Evolutionary conservation across 2,329 filamentous ascomycete genomes (phyloP), one percentile per base, ranked within the genome.

Genomic region (Beauveria caledonica): DNA sequence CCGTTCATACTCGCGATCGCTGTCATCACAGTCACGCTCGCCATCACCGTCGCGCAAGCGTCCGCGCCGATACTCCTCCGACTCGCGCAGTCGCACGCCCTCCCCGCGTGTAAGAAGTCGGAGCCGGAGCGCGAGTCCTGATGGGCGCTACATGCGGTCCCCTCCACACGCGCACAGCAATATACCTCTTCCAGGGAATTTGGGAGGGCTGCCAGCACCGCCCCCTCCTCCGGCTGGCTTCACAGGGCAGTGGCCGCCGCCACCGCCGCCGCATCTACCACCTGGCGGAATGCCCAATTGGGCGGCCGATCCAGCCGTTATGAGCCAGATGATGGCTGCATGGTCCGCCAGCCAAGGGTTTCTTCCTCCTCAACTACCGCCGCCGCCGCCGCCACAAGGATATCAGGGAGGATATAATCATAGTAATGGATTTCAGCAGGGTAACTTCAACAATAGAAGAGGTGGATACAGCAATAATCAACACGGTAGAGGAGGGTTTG

Each of bases 231-330:
- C 72, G 5, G 65, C 65, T 15, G 74, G 74, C 5, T 78, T 74
- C 56, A 70, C 72, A 53, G 76, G 76, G 2, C 70, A 72, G 11
- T 79, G 77, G 8, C 71, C 71, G 7, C 68, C 73, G 3, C 73
- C 74, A 5, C 73, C 76, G 1, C 71, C 70, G 8, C 74, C 76
- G 6, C 71, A 69, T 2, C 70, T 70, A 13, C 55, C 60, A 27
- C n/a, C 21, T 11, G 64, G 64, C 7, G 57, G 59, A 6, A 51
- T 58, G 25, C 48, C 57, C 60, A 62, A 53, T 50, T 68, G 66
- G 66, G 58, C 63, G 19, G 60, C 62, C 33, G 62, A 59, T 25
- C 58, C 63, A n/a, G 59, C 58, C 9, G 51, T 63, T 4, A 58
- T 63, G 42, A 57, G 48, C 29, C 58, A 58, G 46, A 60, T 61